Evolutionary conservation across 805 yeast species (phyloP), one percentile per base, ranked within the genome.

Genomic region (Naumovozyma baii): DNA sequence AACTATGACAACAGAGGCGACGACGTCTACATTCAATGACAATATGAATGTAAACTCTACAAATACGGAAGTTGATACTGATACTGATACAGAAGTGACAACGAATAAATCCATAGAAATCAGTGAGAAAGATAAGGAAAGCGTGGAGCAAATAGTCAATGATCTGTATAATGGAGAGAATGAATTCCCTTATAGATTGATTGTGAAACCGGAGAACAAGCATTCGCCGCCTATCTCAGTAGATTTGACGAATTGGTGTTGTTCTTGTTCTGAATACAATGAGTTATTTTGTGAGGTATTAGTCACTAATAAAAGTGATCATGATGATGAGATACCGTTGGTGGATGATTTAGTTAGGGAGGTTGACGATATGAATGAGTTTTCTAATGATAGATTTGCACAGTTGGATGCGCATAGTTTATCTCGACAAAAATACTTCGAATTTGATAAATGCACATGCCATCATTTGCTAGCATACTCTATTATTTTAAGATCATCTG

Each of bases 401-500:
- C 57, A 55, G 29, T 38, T 57, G 14, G 60, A 51, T 39, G 48
- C 54, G 0, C 48, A 46, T 32, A 53, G 58, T 44, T 34, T 55
- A 2, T 50, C 54, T 2, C 50, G 38, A 37, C 61, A 55, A 26
- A 42, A 49, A 16, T 58, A 53, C 39, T 46, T 51, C n/a, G 37
- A 40, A 3, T 49, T 43, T 33, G 54, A 49, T 13, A 47, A 51
- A 38, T 12, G 15, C 13, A 47, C 50, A 36, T 62, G 66, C 37
- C 51, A 63, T 1, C 66, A 62, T 46, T 41, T 62, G 12, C 30
- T 62, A 15, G 61, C 63, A 8, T 57, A 47, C 37, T 48, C 57
- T 5, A 53, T 55, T 8, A 37, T 60, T 16, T 43, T 59, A 10
- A 40, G 48, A 18, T 50, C 61, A 3, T 45, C 52, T 4, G 14